These are phyloP conservation scores for Naegleria fowleri DNA, from an alignment of 208 protist species.

Conservation along the genomic window DNA sequence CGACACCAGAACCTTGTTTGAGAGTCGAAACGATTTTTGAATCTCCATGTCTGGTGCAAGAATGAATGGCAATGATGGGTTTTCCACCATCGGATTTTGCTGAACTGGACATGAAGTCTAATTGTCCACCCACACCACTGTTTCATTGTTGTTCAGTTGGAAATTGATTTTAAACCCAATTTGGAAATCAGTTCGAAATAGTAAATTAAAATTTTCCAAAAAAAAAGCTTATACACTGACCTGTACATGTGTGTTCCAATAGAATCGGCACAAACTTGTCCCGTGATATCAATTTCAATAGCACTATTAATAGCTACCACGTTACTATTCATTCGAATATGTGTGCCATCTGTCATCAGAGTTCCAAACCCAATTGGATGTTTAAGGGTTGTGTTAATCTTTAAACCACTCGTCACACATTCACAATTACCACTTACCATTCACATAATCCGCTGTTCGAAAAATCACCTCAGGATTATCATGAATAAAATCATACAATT, in stretches of 20 bases:
- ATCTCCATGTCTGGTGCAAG: constrained; percentile 34
- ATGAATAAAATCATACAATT: constrained; percentile 53
- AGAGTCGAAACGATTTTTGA: constrained; percentile 44
- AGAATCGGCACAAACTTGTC: constrained; percentile 47
- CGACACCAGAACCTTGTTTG: constrained; percentile 36
- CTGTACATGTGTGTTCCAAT: constrained; percentile 34
- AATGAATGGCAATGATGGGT: constrained; percentile 1
- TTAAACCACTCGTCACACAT: too few species aligned
- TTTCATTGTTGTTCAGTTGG: too few species aligned
- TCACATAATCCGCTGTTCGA: not conserved
- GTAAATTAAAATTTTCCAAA: too few species aligned
- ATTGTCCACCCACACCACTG: constrained; percentile 49
- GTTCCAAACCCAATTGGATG: too few species aligned
- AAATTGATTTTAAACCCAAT: too few species aligned
- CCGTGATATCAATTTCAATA: constrained; percentile 53
- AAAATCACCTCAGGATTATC: constrained; percentile 49
- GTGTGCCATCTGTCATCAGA: not conserved
- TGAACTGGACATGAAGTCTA: constrained; percentile 34
- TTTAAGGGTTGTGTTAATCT: not conserved
- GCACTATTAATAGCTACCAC: constrained; percentile 48
- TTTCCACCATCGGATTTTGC: constrained; percentile 34
- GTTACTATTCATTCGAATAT: constrained; percentile 38
- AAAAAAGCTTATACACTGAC: too few species aligned
- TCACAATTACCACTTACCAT: not conserved
- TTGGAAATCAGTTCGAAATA: too few species aligned